phyloP scores from a whole-genome alignment of 2,329 filamentous ascomycete genomes.

The Cladosporium sp. region DNA sequence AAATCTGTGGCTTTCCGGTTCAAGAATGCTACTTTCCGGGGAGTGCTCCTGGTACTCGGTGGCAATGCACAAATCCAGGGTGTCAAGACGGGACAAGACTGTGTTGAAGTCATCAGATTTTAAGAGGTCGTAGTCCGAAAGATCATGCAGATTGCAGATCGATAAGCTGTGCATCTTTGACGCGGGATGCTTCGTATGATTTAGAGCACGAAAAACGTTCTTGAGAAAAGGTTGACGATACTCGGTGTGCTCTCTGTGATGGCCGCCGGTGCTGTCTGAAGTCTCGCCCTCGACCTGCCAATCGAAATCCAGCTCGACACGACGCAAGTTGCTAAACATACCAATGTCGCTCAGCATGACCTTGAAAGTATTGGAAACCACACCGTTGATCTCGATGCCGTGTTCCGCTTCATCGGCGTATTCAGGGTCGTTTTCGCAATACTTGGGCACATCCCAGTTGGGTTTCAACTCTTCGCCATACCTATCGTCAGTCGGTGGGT shows the following conservation, averaged over 20 bases:
- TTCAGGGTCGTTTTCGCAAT: neutral
- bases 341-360: neutral
- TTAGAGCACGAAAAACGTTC: neutral
- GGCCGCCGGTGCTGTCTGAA: neutral
- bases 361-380: neutral
- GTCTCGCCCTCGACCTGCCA: neutral
- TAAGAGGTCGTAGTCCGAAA: constrained; percentile 10
- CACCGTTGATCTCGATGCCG: neutral
- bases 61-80: constrained; percentile 20
- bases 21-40: constrained; percentile 17
- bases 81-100: constrained; percentile 16
- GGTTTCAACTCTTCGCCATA: neutral
- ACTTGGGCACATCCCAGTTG: neutral
- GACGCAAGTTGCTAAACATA: neutral
- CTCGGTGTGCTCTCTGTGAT: neutral
- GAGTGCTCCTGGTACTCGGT: constrained; percentile 18
- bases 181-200: constrained; percentile 10
- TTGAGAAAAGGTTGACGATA: neutral
- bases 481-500: neutral
- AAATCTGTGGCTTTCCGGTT: constrained; percentile 17
- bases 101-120: constrained; percentile 17
- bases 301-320: neutral
- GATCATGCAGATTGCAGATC: constrained; percentile 26
- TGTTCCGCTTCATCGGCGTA: neutral
- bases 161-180: constrained; percentile 17